phyloP scores from a whole-genome alignment of 495 filamentous ascomycete species.

The Hyaloscypha bicolor region DNA sequence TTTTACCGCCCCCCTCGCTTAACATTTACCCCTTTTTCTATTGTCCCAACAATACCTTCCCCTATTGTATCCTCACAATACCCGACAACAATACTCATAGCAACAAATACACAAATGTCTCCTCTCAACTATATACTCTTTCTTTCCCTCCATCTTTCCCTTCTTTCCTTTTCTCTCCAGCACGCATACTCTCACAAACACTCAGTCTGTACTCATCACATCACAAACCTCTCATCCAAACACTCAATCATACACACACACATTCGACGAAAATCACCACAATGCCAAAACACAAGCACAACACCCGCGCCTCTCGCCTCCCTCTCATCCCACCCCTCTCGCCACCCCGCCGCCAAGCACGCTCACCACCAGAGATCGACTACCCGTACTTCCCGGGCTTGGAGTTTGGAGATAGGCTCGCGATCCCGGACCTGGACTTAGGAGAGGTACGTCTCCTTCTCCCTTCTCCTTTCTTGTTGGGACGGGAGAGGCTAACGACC shows the following conservation, averaged over 20 bases:
- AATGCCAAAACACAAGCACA: too few relatives aligned
- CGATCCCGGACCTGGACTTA: neutral
- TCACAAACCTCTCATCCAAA: neutral
- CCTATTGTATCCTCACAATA: too few relatives aligned
- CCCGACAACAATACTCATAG: too few relatives aligned
- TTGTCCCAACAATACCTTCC: too few relatives aligned
- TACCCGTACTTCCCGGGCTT: neutral
- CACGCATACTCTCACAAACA: neutral
- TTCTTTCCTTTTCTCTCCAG: neutral
- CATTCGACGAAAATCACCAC: neutral
- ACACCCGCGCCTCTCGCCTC: neutral
- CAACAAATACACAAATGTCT: too few relatives aligned
- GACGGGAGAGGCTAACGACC: too few relatives aligned
- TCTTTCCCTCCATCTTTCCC: neutral
- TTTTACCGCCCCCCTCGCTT: too few relatives aligned
- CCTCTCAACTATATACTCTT: neutral
- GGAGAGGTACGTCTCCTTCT: neutral
- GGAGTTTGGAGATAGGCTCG: neutral
- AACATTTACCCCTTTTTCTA: too few relatives aligned
- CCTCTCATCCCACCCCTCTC: neutral
- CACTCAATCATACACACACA: neutral
- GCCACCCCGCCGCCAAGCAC: neutral
- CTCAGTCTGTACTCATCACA: neutral
- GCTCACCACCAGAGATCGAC: neutral
- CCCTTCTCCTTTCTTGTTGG: too few relatives aligned